These are phyloP conservation scores for Phytopythium delawarense DNA, from an alignment of 352 stramenopile genomes.

Conservation along the genomic window DNA sequence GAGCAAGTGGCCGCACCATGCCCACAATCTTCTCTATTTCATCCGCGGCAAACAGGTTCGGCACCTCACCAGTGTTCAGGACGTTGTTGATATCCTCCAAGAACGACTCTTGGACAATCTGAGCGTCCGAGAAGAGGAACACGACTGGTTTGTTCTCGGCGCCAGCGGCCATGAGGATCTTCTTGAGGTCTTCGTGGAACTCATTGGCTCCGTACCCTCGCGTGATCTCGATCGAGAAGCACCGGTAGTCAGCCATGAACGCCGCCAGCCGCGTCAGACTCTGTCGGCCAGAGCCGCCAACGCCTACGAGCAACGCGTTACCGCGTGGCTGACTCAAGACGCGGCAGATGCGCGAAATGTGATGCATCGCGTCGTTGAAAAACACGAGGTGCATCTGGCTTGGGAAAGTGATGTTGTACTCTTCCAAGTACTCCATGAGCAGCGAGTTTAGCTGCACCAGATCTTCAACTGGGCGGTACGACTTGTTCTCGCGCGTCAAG, in stretches of 20 bases:
- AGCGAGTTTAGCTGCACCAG: slow-evolving; percentile 64
- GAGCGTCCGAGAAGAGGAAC: slow-evolving; percentile 92
- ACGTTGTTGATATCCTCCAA: slow-evolving; percentile 95
- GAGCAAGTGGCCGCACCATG: slow-evolving; percentile 77
- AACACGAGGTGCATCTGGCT: slow-evolving; percentile 94
- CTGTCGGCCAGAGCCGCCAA: slow-evolving; percentile 89
- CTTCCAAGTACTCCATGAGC: slow-evolving; percentile 90
- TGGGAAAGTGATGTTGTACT: slow-evolving; percentile 94
- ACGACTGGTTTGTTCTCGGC: slow-evolving; percentile 86
- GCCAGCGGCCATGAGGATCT: slow-evolving; percentile 87
- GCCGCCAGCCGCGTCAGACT: slow-evolving; percentile 87
- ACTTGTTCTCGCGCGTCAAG: slow-evolving; percentile 71
- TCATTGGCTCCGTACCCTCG: slow-evolving; percentile 86
- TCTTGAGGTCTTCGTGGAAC: slow-evolving; percentile 92
- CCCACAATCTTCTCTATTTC: slow-evolving; percentile 89
- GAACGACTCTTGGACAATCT: slow-evolving; percentile 93
- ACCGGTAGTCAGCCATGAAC: slow-evolving; percentile 92
- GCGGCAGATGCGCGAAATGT: slow-evolving; percentile 91
- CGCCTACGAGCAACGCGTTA: slow-evolving; percentile 91
- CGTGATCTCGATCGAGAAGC: slow-evolving; percentile 92
- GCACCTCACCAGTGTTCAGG: slow-evolving; percentile 91
- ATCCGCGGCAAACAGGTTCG: slow-evolving; percentile 90
- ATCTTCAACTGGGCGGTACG: slow-evolving; percentile 69
- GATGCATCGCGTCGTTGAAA: slow-evolving; percentile 93
- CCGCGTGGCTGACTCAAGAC: slow-evolving; percentile 90